Evolutionary conservation across 495 filamentous ascomycete species (phyloP), one percentile per base, ranked within the genome.

Genomic region (Aspergillus homomorphus): DNA sequence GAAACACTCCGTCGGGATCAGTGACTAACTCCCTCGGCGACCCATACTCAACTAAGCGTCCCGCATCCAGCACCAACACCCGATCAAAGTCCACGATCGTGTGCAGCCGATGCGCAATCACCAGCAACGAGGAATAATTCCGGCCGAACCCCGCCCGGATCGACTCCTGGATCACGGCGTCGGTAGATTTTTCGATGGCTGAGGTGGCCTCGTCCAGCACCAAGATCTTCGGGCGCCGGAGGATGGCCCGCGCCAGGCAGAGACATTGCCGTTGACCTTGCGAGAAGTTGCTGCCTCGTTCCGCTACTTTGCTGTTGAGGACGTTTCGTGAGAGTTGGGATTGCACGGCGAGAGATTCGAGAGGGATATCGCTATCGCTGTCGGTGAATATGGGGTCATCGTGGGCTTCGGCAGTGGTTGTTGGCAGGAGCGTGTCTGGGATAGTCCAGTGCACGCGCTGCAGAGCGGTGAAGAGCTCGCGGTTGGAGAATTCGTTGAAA

Each of bases 251-350:
- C 3, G 92, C 91, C 63, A 86, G 85, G 7, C 81, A 81, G 64
- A 96, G 89, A 46, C 92, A 85, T 67, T 96, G 92, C 69, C 95
- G 95, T 72, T 96, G 92, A n/a, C 92, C 92, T 62, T 92, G 92
- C 22, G 87, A 90, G 45, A 96, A 75, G 21, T 93, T 71, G 65
- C 91, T 90, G 6, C 92, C 92, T 42, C 91, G 82, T 67, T 94
- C 90, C 43, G 92, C 91, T 50, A 96, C 89, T 43, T 87, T 83
- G 0, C 91, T 95, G 14, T 14, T 51, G 23, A 51, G 48, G 7
- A 26, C 21, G 48, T 28, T 51, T 10, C n/a, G 48, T 10, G 48
- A 18, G 23, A 28, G 48, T 1, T 51, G 48, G 4, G 22, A 15
- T 7, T 28, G 14, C 21, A 23, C 14, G 18, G 30, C 23, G 9